Percentiles rank a stretch among this genome's conserved stretches.
Conservation (phyloP, 2,329 filamentous ascomycete species). For the Lomentospora prolificans region DNA sequence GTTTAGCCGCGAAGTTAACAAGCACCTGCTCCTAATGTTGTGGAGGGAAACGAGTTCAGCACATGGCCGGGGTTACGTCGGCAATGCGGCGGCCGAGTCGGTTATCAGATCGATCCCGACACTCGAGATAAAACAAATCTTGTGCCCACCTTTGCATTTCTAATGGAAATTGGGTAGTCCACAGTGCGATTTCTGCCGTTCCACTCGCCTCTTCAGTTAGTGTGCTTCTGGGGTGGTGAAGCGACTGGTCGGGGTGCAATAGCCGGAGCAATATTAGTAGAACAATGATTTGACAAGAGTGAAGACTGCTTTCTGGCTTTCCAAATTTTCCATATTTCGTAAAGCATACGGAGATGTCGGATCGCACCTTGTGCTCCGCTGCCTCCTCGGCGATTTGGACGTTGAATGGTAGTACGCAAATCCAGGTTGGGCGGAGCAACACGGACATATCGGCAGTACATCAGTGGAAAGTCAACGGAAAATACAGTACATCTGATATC, state of each 20-base stretch:
- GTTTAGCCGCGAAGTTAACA: too few species aligned
- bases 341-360: too few species aligned
- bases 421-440: not conserved
- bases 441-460: not conserved
- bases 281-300: too few species aligned
- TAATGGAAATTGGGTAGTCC: not conserved
- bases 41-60: not conserved
- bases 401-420: too few species aligned
- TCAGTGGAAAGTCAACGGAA: not conserved
- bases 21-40: too few species aligned
- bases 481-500: not conserved
- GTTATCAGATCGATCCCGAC: not conserved
- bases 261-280: too few species aligned
- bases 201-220: not conserved
- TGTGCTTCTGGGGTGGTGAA: not conserved
- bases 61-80: constrained; percentile 1
- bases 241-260: too few species aligned
- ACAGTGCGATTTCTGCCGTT: not conserved
- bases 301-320: too few species aligned
- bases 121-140: not conserved
- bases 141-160: not conserved
- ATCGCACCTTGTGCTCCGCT: too few species aligned
- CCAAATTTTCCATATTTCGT: too few species aligned
- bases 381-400: too few species aligned
- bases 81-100: constrained; percentile 1